Evolutionary conservation across 305 asterid genomes (phyloP).

Genomic region (Fraxinus angustifolia): DNA sequence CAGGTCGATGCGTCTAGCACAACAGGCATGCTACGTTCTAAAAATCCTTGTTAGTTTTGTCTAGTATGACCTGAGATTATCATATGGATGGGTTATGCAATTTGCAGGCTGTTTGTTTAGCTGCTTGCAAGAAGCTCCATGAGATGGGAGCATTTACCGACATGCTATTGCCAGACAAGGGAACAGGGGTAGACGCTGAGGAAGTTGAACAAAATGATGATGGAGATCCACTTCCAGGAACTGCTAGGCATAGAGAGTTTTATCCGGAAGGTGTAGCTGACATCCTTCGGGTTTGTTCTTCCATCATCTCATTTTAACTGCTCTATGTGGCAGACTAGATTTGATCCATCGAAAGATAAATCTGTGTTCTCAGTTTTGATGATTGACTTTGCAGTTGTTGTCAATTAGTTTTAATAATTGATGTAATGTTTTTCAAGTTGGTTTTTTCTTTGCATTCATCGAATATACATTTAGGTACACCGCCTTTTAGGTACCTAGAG

Average conservation of each 20-base stretch:
- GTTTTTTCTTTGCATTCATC: not conserved
- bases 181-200: conserved; percentile 64
- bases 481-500: not conserved
- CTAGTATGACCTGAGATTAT: conserved; percentile 19
- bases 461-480: not conserved
- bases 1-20: conserved; percentile 95
- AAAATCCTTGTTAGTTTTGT: conserved; percentile 7
- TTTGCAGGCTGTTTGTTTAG: conserved; percentile 91
- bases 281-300: conserved; percentile 70
- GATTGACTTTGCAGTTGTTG: conserved; percentile 2
- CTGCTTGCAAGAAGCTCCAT: conserved; percentile 99
- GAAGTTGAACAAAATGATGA: conserved; percentile 83
- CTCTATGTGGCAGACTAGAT: not conserved
- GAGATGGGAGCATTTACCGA: conserved; percentile 99
- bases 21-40: conserved; percentile 64
- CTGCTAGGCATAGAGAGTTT: conserved; percentile 97
- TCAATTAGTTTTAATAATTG: not conserved
- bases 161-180: conserved; percentile 99
- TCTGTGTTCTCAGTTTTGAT: conserved; percentile 7
- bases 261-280: conserved; percentile 99
- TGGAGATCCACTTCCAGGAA: conserved; percentile 95
- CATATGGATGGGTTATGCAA: conserved; percentile 19
- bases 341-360: conserved; percentile 1
- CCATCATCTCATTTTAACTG: conserved; percentile 18
- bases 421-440: not conserved